phyloP scores from a whole-genome alignment of 805 yeast species.

The Ogataea nitratoaversa region DNA sequence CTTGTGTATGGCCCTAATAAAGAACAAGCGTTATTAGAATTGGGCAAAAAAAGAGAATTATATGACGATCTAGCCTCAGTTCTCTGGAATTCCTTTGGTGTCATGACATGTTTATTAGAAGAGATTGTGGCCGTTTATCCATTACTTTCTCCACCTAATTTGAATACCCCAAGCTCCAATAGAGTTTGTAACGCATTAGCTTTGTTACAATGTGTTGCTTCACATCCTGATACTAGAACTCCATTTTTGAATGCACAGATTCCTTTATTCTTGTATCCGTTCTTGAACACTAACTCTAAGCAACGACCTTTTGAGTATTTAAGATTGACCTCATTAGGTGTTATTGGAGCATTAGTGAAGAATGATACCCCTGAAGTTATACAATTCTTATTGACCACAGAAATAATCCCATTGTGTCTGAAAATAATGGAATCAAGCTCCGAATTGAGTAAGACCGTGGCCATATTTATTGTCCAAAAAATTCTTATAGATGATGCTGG shows the following conservation, averaged over 20 bases:
- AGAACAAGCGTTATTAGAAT: conserved; percentile 86
- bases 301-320: conserved; percentile 92
- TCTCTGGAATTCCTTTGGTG: conserved; percentile 94
- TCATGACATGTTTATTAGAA: conserved; percentile 84
- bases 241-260: conserved; percentile 85
- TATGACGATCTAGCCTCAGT: conserved; percentile 91
- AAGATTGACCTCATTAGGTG: conserved; percentile 90
- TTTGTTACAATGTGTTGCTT: conserved; percentile 92
- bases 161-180: conserved; percentile 83
- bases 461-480: conserved; percentile 92
- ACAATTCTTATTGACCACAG: conserved; percentile 87
- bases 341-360: conserved; percentile 93
- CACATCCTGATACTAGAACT: conserved; percentile 85
- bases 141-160: conserved; percentile 75
- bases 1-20: conserved; percentile 85
- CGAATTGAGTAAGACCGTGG: conserved; percentile 92
- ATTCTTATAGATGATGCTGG: conserved; percentile 91
- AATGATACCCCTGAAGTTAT: conserved; percentile 95
- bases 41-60: conserved; percentile 92
- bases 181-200: conserved; percentile 96
- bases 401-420: conserved; percentile 90
- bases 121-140: conserved; percentile 92
- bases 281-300: conserved; percentile 85
- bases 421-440: conserved; percentile 95
- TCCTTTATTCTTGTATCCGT: conserved; percentile 90